A percentile compares a stretch with the other conserved stretches of the same genome.
Conservation (phyloP, 1,284 basidiomycete species). For the Gomphus bonarii region DNA sequence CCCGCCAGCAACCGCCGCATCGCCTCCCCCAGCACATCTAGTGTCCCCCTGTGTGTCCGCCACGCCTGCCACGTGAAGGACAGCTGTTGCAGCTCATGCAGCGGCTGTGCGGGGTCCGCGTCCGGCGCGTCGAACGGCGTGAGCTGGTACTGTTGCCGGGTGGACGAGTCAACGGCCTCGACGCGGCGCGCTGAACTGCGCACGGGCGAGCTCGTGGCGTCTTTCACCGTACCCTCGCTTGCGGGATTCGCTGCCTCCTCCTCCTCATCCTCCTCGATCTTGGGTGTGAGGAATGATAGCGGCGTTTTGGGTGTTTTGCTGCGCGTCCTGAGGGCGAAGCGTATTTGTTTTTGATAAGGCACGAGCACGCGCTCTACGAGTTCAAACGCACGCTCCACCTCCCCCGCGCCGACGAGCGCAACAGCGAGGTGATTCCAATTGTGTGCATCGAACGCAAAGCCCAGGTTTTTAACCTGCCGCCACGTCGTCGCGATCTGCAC, state of each 20-base stretch:
- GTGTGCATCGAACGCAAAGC: conserved; percentile 79
- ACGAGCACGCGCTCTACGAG: conserved; percentile 75
- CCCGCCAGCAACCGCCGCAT: conserved; percentile 42
- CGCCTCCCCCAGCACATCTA: conserved; percentile 36
- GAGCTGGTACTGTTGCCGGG: not conserved
- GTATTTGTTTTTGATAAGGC: conserved; percentile 38
- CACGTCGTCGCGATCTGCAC: conserved; percentile 59
- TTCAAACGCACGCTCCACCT: conserved; percentile 74
- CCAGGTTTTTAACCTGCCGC: conserved; percentile 51
- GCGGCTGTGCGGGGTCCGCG: conserved; percentile 38
- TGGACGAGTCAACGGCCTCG: not conserved
- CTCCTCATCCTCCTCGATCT: conserved; percentile 18
- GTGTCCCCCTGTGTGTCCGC: conserved; percentile 45
- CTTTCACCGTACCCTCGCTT: conserved; percentile 5
- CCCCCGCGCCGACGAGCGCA: conserved; percentile 70
- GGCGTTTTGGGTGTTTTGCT: conserved; percentile 33
- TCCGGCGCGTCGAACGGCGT: conserved; percentile 5
- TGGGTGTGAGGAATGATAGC: conserved; percentile 30
- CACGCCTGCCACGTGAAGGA: conserved; percentile 52
- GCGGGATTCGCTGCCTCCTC: conserved; percentile 12
- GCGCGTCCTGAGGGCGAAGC: conserved; percentile 21
- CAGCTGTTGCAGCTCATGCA: conserved; percentile 51
- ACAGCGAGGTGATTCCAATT: conserved; percentile 89
- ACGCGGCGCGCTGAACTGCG: not conserved
- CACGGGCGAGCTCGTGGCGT: conserved; percentile 23